Base-by-base conservation (phyloP, 805 yeast genomes). In the Saccharomycopsis sp. region DNA sequence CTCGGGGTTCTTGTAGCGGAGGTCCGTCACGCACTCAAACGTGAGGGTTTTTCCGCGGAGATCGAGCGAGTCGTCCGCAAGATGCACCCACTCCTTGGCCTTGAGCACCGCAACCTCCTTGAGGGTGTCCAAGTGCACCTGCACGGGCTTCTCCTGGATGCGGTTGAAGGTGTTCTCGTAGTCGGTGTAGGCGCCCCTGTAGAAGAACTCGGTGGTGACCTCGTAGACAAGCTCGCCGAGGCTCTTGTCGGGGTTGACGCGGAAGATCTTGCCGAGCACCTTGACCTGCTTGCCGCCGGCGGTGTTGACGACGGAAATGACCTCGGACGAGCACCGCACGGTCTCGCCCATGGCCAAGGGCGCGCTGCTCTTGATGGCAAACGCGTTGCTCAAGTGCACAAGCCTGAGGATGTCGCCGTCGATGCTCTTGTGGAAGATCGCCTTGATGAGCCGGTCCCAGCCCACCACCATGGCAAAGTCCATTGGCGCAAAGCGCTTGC, bases 391-490 rank as follows among this genome's bases (percentile, higher is more conserved):
- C 74, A 94, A 78, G 73, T 94, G 99, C 57, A 94, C 99, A 68
- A 94, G 81, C 71, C 86, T 87, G 75, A 94, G 79, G 69, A 94
- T 79, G 72, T 94, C 99, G 74, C 99, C 99, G 71, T 95, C 98
- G 67, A 94, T 95, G 62, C 85, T 83, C 70, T 83, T 82, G 57
- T 99, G 99, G 94, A 94, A 94, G 66, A 94, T 89, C n/a, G 97
- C 91, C 78, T 88, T 90, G 77, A 94, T 92, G 70, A 94, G 92
- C 54, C 97, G 95, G 76, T 87, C 87, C 99, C 99, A 94, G 51
- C 99, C 98, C 66, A 91, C 83, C 59, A 94, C 97, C 72, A 94
- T 94, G 53, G 99, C 98, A 70, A 91, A 94, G 78, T 94, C 99
- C 98, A 94, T 92, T 68, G 99, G 99, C 53, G 98, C 99, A 66